Percentiles rank a stretch among this genome's conserved stretches.
Conservation (phyloP, 2,329 filamentous ascomycete species). For the Elsinoe batatas region DNA sequence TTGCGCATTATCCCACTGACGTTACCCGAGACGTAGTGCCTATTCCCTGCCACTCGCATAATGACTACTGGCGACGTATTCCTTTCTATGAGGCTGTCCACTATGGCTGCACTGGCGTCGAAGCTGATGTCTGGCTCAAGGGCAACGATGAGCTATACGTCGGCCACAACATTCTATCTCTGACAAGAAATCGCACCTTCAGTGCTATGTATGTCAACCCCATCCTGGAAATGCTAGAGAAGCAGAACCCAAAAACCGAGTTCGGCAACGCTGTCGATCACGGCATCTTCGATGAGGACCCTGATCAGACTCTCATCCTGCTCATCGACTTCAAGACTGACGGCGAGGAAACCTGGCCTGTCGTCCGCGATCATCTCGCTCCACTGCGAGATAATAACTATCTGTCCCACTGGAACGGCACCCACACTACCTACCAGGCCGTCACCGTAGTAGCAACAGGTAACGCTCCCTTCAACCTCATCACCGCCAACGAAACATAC, state of each 20-base stretch:
- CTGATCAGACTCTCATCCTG: conserved; percentile 42
- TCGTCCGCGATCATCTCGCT: conserved; percentile 46
- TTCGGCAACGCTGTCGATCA: conserved; percentile 36
- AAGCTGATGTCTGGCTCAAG: conserved; percentile 57
- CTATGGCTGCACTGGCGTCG: conserved; percentile 52
- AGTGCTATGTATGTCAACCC: conserved; percentile 55
- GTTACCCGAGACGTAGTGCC: conserved; percentile 38
- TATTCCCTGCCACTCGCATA: conserved; percentile 56
- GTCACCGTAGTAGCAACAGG: conserved; percentile 63
- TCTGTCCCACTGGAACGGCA: conserved; percentile 40
- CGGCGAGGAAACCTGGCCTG: conserved; percentile 42
- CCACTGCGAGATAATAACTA: conserved; percentile 50
- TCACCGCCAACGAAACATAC: conserved; percentile 44
- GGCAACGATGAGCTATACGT: conserved; percentile 48
- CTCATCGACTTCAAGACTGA: conserved; percentile 61
- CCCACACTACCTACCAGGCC: conserved; percentile 42
- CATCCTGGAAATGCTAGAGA: conserved; percentile 48
- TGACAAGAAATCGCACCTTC: conserved; percentile 50
- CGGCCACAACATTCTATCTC: conserved; percentile 49
- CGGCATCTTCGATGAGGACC: conserved; percentile 43
- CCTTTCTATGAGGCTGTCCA: conserved; percentile 54
- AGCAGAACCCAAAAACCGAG: conserved; percentile 41
- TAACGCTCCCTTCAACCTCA: conserved; percentile 48
- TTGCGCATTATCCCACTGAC: conserved; percentile 30
- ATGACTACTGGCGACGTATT: conserved; percentile 58